These are phyloP conservation scores for Rosa persica DNA, from an alignment of 306 rosid genomes.

Conservation along the genomic window DNA sequence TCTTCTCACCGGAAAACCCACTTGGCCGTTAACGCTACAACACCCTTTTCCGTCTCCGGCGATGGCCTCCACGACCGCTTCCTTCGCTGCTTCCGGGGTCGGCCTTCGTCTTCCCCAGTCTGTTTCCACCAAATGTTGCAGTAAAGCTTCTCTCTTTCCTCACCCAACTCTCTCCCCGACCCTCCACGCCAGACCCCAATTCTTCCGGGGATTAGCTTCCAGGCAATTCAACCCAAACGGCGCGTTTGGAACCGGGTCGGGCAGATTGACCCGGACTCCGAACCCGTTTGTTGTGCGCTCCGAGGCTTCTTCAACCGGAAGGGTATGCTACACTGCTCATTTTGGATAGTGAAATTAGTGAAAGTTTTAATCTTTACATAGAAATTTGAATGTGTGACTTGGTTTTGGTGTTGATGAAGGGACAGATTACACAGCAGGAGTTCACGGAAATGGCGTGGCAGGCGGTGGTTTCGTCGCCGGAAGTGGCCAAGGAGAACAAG, in stretches of 20 bases:
- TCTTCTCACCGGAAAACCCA: neutral
- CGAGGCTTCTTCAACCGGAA: conserved; percentile 60
- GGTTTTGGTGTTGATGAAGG: conserved; percentile 32
- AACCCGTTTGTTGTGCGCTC: conserved; percentile 52
- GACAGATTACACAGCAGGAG: conserved; percentile 90
- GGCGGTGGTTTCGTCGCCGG: conserved; percentile 80
- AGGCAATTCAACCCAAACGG: conserved; percentile 32
- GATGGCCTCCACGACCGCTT: conserved; percentile 59
- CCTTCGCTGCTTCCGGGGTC: conserved; percentile 35
- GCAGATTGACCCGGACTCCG: conserved; percentile 31
- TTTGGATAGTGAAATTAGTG: neutral
- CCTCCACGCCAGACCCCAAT: conserved; percentile 33
- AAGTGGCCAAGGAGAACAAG: conserved; percentile 91
- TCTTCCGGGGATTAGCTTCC: conserved; percentile 38
- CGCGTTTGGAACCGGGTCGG: conserved; percentile 40
- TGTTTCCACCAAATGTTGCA: conserved; percentile 38
- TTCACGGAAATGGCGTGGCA: conserved; percentile 99
- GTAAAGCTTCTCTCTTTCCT: conserved; percentile 33
- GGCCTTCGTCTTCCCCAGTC: conserved; percentile 39
- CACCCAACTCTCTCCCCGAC: conserved; percentile 39
- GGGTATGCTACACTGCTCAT: conserved; percentile 39
- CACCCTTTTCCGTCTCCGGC: no score
- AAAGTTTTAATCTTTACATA: neutral
- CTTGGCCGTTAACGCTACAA: no score
- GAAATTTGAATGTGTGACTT: neutral